Evolutionary conservation across 768 basidiomycete species (phyloP), one percentile per base, ranked within the genome.

Genomic region (Lepiota subincarnata): DNA sequence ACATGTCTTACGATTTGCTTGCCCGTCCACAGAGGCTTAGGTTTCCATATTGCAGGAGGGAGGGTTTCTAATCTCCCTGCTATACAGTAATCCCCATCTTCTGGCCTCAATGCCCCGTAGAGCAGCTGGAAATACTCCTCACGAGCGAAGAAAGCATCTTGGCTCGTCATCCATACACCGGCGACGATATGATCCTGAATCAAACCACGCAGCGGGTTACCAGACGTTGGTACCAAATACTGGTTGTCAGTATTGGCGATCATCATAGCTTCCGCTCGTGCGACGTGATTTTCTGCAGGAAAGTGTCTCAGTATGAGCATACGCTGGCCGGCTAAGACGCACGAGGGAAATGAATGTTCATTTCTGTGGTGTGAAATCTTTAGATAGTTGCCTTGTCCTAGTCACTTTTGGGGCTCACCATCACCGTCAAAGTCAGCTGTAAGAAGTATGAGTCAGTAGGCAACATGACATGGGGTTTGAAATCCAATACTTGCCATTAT

Each of bases 341-440:
- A 92, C 92, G 96, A 61, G 97, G 95, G 62, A 99, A 99, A 74
- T 99, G 97, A 45, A 99, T 93, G 71, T 99, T 99, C 96, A 99
- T 99, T 68, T 99, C 96, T 92, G 44, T 16, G n/a, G 4, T 34
- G 31, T 57, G 42, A 16, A 34, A 18, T 14, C 40, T 18, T 60
- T 35, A 53, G 43, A 39, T 20, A 37, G n/a, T 3, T 12, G 26
- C 39, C 19, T n/a, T 28, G 31, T 40, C 14, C 40, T 34, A 48
- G 18, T 42, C 6, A 19, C 12, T 11, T 20, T 10, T 24, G 39
- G 48, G 18, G 55, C 66, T 24, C 55, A 70, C 69, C 69, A 50
- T 70, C 69, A 48, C 69, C 69, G 53, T 69, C 67, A 46, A 71
- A 70, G 58, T 60, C 67, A 37, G 60, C 50, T 59, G 18, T 39